Evolutionary conservation across 2,329 filamentous ascomycete species (phyloP).

Genomic region (Fusarium sp.): DNA sequence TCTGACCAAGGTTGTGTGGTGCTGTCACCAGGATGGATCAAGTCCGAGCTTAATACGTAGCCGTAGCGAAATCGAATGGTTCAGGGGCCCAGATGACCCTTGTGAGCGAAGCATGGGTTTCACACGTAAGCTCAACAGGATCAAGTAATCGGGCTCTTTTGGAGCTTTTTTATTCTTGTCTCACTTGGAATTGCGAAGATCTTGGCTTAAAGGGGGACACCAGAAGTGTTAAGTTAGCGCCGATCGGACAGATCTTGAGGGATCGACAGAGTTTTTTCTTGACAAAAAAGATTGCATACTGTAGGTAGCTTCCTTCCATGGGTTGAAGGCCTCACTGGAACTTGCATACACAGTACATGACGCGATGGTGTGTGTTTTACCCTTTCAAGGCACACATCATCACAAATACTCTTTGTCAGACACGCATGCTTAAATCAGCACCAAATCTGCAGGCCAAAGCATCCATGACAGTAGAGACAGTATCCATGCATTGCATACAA

Average conservation of each 20-base stretch:
- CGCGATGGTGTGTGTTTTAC: not conserved
- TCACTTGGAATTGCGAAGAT: not conserved
- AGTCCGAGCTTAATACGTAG: not conserved
- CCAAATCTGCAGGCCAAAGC: not conserved
- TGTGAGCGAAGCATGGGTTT: not conserved
- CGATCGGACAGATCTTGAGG: not conserved
- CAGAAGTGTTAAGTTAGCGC: not conserved
- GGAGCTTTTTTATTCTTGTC: not conserved
- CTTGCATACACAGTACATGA: not conserved
- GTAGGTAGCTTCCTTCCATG: not conserved
- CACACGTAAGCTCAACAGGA: not conserved
- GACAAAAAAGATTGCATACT: too few species aligned
- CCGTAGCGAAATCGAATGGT: not conserved
- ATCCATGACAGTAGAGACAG: not conserved
- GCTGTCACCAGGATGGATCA: not conserved
- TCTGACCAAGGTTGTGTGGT: not conserved
- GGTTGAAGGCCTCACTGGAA: not conserved
- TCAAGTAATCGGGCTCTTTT: not conserved
- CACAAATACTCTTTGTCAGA: not conserved
- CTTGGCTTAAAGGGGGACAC: not conserved
- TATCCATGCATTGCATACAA: not conserved
- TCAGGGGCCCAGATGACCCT: not conserved
- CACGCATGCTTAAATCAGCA: not conserved
- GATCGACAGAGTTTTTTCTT: slow-evolving; percentile 1
- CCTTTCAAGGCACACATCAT: not conserved